Conservation (phyloP, 1,284 basidiomycete species). For the Ganoderma meredithae region DNA sequence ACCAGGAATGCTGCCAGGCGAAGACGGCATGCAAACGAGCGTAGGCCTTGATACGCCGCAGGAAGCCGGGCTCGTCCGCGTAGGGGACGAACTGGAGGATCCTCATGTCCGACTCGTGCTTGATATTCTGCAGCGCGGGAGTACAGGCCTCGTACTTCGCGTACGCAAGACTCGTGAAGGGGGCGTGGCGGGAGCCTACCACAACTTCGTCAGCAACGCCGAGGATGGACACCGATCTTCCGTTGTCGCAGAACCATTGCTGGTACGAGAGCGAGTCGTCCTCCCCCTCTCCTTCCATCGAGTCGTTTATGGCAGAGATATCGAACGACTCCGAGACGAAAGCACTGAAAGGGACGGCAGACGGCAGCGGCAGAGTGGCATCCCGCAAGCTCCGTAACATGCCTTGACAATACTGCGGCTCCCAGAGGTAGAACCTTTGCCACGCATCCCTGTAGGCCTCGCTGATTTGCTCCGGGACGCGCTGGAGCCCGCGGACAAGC, state of each 20-base stretch:
- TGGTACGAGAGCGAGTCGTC: constrained; percentile 8
- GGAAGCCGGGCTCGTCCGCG: constrained; percentile 46
- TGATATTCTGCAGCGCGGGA: constrained; percentile 38
- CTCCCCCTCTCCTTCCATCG: constrained; percentile 16
- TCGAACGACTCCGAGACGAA: not conserved
- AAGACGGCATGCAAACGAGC: constrained; percentile 24
- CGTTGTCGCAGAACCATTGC: constrained; percentile 11
- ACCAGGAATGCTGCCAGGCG: constrained; percentile 46
- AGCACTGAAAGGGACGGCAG: not conserved
- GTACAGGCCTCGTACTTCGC: constrained; percentile 47
- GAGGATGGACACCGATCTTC: not conserved
- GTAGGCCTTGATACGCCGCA: constrained; percentile 28
- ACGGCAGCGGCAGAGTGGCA: not conserved
- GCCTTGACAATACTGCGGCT: constrained; percentile 32
- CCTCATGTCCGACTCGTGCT: constrained; percentile 7
- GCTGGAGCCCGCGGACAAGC: constrained; percentile 20
- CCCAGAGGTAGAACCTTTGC: constrained; percentile 48
- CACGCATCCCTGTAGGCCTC: constrained; percentile 38
- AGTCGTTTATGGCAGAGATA: constrained; percentile 2
- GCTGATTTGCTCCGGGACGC: constrained; percentile 12
- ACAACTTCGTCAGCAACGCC: not conserved
- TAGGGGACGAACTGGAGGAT: constrained; percentile 43
- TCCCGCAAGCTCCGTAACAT: constrained; percentile 19
- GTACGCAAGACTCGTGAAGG: constrained; percentile 7
- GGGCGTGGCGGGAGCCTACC: not conserved